Evolutionary conservation across 169 alveolate species (phyloP).

Genomic region (Cytauxzoon felis): DNA sequence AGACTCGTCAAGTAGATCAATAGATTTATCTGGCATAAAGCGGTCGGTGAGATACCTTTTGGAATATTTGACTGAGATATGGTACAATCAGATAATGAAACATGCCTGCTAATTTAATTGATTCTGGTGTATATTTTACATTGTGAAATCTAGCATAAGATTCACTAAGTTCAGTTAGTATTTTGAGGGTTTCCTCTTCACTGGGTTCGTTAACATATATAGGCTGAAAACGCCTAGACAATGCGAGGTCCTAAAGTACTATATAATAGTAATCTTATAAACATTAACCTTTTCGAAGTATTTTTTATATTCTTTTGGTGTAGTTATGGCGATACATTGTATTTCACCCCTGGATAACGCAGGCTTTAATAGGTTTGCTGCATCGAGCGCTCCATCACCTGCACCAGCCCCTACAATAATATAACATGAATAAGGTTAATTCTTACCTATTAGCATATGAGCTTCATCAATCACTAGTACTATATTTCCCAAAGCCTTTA

Average conservation of each 20-base stretch:
- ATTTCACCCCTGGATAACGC: conserved; percentile 84
- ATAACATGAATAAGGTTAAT: neutral
- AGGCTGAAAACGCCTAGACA: conserved; percentile 84
- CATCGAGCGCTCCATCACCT: conserved; percentile 86
- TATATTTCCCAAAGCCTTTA: conserved; percentile 73
- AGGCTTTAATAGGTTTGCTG: conserved; percentile 85
- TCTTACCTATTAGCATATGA: conserved; percentile 78
- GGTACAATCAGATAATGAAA: neutral
- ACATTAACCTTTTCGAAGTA: conserved; percentile 58
- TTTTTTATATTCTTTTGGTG: conserved; percentile 70
- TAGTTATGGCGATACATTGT: conserved; percentile 77
- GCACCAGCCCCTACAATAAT: conserved; percentile 72
- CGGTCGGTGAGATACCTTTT: conserved; percentile 71
- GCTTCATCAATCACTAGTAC: conserved; percentile 85
- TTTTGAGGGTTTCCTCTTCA: conserved; percentile 64
- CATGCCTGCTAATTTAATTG: conserved; percentile 57
- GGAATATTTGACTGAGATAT: conserved; percentile 33
- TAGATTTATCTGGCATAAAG: conserved; percentile 80
- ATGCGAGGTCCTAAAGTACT: conserved; percentile 76
- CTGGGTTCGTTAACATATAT: conserved; percentile 77
- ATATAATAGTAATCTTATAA: neutral
- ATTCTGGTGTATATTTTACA: conserved; percentile 67
- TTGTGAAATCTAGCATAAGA: conserved; percentile 80
- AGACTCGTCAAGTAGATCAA: conserved; percentile 82
- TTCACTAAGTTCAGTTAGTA: conserved; percentile 75